Base-by-base conservation (phyloP, 495 filamentous ascomycete species). In the Achaetomiella virescens region DNA sequence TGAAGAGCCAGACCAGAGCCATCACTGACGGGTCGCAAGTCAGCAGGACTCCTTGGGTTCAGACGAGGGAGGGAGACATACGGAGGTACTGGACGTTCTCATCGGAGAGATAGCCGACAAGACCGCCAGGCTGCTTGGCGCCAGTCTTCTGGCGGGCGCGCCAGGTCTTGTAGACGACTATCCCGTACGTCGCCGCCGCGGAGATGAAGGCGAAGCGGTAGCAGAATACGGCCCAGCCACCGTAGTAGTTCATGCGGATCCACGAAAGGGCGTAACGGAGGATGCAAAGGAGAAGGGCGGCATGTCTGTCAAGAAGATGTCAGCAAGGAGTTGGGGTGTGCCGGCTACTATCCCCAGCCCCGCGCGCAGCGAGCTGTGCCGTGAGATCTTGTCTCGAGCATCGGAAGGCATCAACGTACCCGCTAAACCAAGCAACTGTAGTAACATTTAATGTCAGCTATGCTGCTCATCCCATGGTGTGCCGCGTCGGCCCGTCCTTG, bases 91-190 rank as follows among this genome's bases (percentile, higher is more conserved):
- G 93, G 44, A 97, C 88, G 74, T 98, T 98, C 80, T 97, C 93
- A 70, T 98, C 93, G 17, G 82, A 73, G 52, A 84, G 77, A 56
- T 93, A 72, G 60, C 84, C 82, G 45, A 91, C 27, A 24, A 74
- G 68, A 59, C 84, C 82, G 38, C 81, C 74, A 41, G 74, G 72
- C 58, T 75, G 74, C 66, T 75, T 78, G 52, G 75, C 78, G 46
- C 84, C 85, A 46, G 81, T 74, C 70, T 83, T 82, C 57, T 86
- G 79, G 54, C 89, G 84, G 56, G 93, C 88, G 54, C 91, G 84
- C 74, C 88, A 91, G 48, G 89, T 90, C 81, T 98, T 98, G 80
- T 95, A 97, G n/a, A 97, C 95, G 18, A 98, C 93, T 57, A 98
- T 97, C 59, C 95, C 93, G 72, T 98, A 98, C 3, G 93, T 97